Evolutionary conservation across 768 basidiomycete genomes (phyloP), one percentile per base, ranked within the genome.

Genomic region (Ephemerocybe angulata): DNA sequence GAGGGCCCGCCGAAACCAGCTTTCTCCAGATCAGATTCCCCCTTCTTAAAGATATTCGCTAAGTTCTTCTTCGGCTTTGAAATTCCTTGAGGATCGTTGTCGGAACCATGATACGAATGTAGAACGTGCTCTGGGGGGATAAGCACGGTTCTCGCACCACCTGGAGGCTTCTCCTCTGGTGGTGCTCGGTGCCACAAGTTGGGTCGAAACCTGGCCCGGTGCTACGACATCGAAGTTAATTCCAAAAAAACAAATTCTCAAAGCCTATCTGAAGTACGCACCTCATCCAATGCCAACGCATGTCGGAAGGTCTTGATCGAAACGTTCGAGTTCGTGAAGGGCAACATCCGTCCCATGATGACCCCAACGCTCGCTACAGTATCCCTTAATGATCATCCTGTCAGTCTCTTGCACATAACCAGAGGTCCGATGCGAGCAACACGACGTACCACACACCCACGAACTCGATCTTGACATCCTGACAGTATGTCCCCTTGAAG

Each of bases 331-430:
- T 74, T 74, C 0, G 85, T 83, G 59, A 90, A 92, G 0, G 90
- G 90, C 25, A 92, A 70, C 1, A 73, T 77, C 8, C 79, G 74
- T 2, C 77, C 72, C 70, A 75, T 70, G n/a, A 92, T 54, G 1
- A 87, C 60, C 0, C 90, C 90, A 21, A 89, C 88, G 51, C 87
- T 87, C 7, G 85, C 74, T 3, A 93, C 89, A 0, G 90, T 93
- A 55, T 93, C 90, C 90, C 88, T 82, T 28, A 10, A 42, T 48
- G 19, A 21, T 29, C 30, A 40, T 29, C 25, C 8, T 31, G 33
- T n/a, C 44, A 25, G 29, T 24, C 13, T 31, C 38, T 38, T n/a
- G n/a, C n/a, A n/a, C n/a, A n/a, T n/a, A n/a, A n/a, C n/a, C n/a
- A n/a, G n/a, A n/a, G n/a, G n/a, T n/a, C n/a, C n/a, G n/a, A n/a